Conservation (phyloP, 768 basidiomycete genomes). For the Candolleomyces eurysporus region DNA sequence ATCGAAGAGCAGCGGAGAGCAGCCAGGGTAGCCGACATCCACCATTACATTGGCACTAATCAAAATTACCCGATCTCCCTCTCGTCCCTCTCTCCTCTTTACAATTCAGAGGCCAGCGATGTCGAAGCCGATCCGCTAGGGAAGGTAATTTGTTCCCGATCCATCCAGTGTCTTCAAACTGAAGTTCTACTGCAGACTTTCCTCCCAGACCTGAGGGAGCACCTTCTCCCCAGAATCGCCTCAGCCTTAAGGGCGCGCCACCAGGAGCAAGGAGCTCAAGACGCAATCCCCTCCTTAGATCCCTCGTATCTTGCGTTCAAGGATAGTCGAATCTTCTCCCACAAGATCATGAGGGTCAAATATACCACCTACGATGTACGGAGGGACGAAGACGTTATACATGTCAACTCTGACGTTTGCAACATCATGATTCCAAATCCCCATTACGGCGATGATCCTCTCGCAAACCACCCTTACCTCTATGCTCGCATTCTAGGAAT, state of each 20-base stretch:
- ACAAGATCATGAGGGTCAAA: background rate
- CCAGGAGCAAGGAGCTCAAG: too few relatives aligned
- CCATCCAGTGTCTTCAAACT: background rate
- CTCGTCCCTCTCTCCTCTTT: background rate
- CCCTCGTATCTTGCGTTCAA: background rate
- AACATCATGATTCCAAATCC: slow-evolving; percentile 6
- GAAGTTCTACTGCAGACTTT: slow-evolving; percentile 24
- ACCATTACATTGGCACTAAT: background rate
- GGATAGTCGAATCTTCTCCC: too few relatives aligned
- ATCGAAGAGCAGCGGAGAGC: background rate
- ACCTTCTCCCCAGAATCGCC: background rate
- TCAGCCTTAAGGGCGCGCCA: too few relatives aligned
- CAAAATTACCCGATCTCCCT: background rate
- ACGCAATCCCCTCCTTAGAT: background rate
- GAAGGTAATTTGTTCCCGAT: background rate
- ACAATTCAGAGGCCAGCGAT: too few relatives aligned
- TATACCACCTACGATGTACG: slow-evolving; percentile 1
- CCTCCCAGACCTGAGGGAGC: slow-evolving; percentile 8
- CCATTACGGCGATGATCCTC: background rate
- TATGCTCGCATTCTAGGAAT: slow-evolving; percentile 20
- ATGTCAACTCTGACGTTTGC: background rate
- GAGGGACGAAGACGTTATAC: background rate
- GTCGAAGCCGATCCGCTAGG: background rate
- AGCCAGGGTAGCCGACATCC: background rate
- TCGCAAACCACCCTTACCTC: slow-evolving; percentile 15